Evolutionary conservation across 257 asterid species (phyloP).

Genomic region (Ophiorrhiza pumila): DNA sequence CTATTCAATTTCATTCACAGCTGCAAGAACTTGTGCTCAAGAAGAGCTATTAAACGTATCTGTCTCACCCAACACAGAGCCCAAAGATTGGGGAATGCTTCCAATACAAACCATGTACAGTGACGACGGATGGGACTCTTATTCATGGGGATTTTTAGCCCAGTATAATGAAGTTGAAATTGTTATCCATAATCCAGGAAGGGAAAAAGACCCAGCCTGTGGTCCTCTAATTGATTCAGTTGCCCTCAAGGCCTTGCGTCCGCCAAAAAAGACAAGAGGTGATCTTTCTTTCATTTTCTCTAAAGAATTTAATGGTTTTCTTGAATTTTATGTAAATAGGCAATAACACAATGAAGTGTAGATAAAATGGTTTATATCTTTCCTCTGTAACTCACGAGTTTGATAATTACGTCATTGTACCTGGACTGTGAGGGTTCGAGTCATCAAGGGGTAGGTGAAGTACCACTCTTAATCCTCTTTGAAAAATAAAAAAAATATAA

Average conservation of each 20-base stretch:
- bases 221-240: constrained; percentile 79
- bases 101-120: constrained; percentile 81
- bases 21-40: constrained; percentile 79
- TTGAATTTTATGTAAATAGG: too few species aligned
- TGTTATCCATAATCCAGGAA: constrained; percentile 55
- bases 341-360: too few species aligned
- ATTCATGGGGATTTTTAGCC: constrained; percentile 70
- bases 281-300: neutral
- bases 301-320: too few species aligned
- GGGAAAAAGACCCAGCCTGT: constrained; percentile 61
- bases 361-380: too few species aligned
- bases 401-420: too few species aligned
- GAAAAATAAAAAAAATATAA: too few species aligned
- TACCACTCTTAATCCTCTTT: too few species aligned
- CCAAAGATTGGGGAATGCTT: constrained; percentile 54
- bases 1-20: constrained; percentile 59
- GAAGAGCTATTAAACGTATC: constrained; percentile 60
- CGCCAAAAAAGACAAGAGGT: constrained; percentile 54
- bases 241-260: constrained; percentile 54
- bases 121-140: constrained; percentile 75
- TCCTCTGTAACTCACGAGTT: too few species aligned
- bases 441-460: too few species aligned
- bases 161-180: constrained; percentile 39
- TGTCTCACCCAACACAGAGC: constrained; percentile 36
- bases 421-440: too few species aligned